Conservation (phyloP, 148 eudicot species). For the Silene conica region DNA sequence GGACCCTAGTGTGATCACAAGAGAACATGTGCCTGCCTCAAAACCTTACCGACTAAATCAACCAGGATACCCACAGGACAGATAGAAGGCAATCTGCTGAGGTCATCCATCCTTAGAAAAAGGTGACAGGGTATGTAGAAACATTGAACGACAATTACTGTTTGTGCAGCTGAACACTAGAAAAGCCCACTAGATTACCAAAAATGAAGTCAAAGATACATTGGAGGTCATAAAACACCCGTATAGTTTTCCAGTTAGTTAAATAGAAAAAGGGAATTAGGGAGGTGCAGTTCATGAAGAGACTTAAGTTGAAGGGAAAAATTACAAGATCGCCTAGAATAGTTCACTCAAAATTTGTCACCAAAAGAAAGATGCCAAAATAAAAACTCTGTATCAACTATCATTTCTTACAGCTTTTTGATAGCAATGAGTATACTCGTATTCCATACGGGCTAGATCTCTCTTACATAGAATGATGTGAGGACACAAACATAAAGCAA, state of each 20-base stretch:
- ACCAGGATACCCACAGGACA: background rate
- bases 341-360: background rate
- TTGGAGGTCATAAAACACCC: constrained; percentile 2
- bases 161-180: background rate
- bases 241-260: too few species aligned
- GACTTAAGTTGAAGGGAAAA: too few species aligned
- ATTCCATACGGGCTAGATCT: background rate
- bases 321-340: too few species aligned
- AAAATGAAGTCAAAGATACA: background rate
- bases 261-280: too few species aligned
- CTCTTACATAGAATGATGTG: background rate
- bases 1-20: background rate
- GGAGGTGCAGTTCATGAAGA: too few species aligned
- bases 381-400: background rate
- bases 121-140: background rate
- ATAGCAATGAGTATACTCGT: background rate
- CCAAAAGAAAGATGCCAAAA: background rate
- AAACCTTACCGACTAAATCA: background rate
- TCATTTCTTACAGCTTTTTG: constrained; percentile 1
- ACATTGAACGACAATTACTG: background rate
- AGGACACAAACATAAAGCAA: background rate
- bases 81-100: background rate
- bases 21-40: background rate
- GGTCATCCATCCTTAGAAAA: background rate
- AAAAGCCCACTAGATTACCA: background rate